phyloP scores from a whole-genome alignment of 106 monocot genomes.

The Dioscorea dumetorum region DNA sequence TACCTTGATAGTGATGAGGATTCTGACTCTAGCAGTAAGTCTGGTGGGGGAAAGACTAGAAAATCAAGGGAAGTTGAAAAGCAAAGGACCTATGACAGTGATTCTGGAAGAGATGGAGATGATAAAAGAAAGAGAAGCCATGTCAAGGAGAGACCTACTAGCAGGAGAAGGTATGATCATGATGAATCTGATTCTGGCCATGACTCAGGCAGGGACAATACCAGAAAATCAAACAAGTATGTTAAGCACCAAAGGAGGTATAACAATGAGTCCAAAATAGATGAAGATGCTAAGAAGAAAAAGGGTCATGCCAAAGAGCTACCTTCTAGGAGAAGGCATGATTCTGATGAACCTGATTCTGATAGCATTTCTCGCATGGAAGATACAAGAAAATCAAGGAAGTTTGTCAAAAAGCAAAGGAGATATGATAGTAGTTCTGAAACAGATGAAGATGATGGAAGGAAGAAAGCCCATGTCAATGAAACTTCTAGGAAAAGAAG shows the following conservation, averaged over 20 bases:
- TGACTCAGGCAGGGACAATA: no score
- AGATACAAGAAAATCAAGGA: neutral
- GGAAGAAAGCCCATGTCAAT: neutral
- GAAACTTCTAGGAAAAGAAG: no score
- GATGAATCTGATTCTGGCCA: constrained; percentile 1
- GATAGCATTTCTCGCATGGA: constrained; percentile 4
- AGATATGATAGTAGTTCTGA: no score
- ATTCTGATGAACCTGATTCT: constrained; percentile 26
- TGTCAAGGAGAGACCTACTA: neutral
- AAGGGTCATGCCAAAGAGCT: neutral
- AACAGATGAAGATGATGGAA: constrained; percentile 3
- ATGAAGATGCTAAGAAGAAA: constrained; percentile 4
- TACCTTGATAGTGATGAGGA: neutral
- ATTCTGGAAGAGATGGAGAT: constrained; percentile 8
- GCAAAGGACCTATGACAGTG: neutral
- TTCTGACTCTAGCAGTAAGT: constrained; percentile 36
- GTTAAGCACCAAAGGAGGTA: neutral
- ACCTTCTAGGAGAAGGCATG: constrained; percentile 8
- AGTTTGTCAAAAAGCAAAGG: no score
- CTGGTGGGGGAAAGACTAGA: constrained; percentile 6
- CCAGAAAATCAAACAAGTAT: no score
- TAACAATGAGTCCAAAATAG: constrained; percentile 3
- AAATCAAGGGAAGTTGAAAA: constrained; percentile 1
- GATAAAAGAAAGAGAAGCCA: neutral
- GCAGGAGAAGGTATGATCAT: neutral